phyloP scores from a whole-genome alignment of 208 protist species.

The Angomonas ambiguus region DNA sequence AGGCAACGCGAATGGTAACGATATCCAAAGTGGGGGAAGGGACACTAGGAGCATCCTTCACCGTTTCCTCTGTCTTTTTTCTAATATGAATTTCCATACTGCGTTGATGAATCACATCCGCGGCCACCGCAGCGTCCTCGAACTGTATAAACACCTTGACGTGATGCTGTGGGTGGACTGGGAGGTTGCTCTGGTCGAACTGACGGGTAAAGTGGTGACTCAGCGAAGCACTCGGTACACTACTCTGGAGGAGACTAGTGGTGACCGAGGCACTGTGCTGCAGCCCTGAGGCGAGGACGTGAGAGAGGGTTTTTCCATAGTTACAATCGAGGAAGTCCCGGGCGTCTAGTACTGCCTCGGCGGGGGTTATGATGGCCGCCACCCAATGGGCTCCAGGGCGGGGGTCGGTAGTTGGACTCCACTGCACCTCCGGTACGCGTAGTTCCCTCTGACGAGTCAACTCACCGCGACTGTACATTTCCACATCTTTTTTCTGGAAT shows the following conservation, averaged over 20 bases:
- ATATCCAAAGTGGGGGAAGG: background rate
- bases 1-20: background rate
- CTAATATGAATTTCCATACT: background rate
- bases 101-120: background rate
- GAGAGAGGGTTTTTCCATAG: conserved; percentile 62
- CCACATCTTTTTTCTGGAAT: background rate
- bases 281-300: conserved; percentile 6
- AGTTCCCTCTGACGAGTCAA: background rate
- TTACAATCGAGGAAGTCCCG: conserved; percentile 60
- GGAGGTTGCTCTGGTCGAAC: background rate
- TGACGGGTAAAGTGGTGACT: background rate
- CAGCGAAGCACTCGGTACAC: background rate
- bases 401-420: background rate
- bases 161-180: background rate
- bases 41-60: background rate
- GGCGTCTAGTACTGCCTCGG: background rate
- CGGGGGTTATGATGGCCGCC: background rate
- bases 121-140: background rate
- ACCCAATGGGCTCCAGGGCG: background rate
- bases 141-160: conserved; percentile 5
- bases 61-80: background rate
- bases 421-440: background rate
- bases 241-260: background rate
- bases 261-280: background rate
- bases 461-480: background rate